Evolutionary conservation across 75 land plant species (phyloP).

Genomic region (Azolla pinnata): DNA sequence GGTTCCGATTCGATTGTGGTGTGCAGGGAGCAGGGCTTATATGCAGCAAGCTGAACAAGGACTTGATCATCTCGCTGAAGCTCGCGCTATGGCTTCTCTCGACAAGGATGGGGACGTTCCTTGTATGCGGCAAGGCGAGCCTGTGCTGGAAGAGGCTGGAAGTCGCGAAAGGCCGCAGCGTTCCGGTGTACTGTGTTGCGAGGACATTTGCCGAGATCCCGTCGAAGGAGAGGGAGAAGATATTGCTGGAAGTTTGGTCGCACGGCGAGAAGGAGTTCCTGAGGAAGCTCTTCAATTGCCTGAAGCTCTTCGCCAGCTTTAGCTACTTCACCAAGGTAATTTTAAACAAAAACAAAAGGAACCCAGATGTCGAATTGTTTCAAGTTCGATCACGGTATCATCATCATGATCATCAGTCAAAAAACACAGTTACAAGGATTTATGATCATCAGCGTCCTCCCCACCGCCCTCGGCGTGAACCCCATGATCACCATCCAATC

Average conservation of each 20-base stretch:
- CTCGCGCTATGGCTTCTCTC: slow-evolving; percentile 32
- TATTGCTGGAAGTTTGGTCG: slow-evolving; percentile 39
- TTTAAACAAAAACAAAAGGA: too few species aligned
- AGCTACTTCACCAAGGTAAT: slow-evolving; percentile 41
- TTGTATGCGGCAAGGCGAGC: slow-evolving; percentile 38
- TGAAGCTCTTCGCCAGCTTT: slow-evolving; percentile 30
- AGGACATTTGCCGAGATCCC: slow-evolving; percentile 43
- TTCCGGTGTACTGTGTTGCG: too few species aligned
- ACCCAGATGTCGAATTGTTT: too few species aligned
- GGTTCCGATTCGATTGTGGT: neutral
- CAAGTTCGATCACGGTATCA: too few species aligned
- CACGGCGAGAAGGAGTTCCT: slow-evolving; percentile 10
- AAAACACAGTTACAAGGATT: too few species aligned
- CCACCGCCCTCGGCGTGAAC: slow-evolving; percentile 71
- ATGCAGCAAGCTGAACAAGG: slow-evolving; percentile 19
- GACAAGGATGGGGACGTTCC: slow-evolving; percentile 46
- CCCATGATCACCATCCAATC: slow-evolving; percentile 85
- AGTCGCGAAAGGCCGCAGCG: too few species aligned
- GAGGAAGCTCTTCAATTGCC: slow-evolving; percentile 20
- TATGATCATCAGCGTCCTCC: slow-evolving; percentile 77
- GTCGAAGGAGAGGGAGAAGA: slow-evolving; percentile 36
- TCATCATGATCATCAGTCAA: too few species aligned
- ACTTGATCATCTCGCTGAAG: slow-evolving; percentile 19
- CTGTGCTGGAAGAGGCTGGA: slow-evolving; percentile 25
- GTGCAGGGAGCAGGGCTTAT: slow-evolving; percentile 46